phyloP scores from a whole-genome alignment of 257 asterid species.

The Galeopsis tetrahit region DNA sequence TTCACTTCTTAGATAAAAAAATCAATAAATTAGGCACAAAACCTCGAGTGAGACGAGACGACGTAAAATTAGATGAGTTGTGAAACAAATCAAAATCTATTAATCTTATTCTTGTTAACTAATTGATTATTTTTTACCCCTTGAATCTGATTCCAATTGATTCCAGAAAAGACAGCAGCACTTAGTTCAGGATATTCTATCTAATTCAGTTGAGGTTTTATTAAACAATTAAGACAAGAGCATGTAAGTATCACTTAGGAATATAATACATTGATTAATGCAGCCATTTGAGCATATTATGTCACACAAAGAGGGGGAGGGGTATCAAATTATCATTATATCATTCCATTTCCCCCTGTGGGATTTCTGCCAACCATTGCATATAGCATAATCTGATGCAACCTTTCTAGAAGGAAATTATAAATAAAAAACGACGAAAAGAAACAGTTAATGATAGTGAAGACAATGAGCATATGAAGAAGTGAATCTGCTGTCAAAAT shows the following conservation, averaged over 20 bases:
- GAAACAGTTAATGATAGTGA: not conserved
- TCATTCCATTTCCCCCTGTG: not conserved
- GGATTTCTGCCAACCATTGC: constrained; percentile 38
- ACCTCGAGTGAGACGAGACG: not conserved
- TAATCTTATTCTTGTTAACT: not conserved
- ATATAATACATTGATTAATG: not conserved
- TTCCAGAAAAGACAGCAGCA: constrained; percentile 35
- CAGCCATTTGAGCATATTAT: constrained; percentile 33
- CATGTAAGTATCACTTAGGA: not conserved
- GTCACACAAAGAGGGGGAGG: constrained; percentile 25
- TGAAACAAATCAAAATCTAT: no score
- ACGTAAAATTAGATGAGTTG: no score
- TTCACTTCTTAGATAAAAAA: not conserved
- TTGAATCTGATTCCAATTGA: constrained; percentile 31
- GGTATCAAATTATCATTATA: constrained; percentile 10
- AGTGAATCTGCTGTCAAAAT: constrained; percentile 21
- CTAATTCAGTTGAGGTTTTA: constrained; percentile 22
- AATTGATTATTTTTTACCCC: not conserved
- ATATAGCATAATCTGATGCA: constrained; percentile 17
- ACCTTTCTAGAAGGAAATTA: not conserved
- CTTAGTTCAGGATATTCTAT: constrained; percentile 33
- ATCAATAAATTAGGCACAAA: constrained; percentile 32
- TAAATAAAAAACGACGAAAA: not conserved
- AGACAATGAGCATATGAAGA: constrained; percentile 20
- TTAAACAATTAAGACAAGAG: not conserved